Evolutionary conservation across 2,329 filamentous ascomycete species (phyloP), one percentile per base, ranked within the genome.

Genomic region (Lanzia echinophila): DNA sequence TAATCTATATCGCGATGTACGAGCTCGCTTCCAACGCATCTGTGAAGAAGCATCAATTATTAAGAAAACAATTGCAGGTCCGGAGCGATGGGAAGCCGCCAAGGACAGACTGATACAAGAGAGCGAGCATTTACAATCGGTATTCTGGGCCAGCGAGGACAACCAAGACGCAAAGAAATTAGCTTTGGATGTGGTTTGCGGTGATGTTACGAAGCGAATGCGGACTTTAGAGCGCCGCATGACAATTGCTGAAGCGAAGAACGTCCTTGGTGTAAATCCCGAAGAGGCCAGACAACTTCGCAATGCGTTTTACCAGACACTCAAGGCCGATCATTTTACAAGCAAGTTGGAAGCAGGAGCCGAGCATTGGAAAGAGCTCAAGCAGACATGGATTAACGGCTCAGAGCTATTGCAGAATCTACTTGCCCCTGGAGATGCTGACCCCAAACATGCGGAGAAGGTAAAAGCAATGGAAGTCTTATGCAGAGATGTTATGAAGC

Each of bases 171-270:
- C 76, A 41, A 87, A 84, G 65, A 77, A 77, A 36, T 74, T 89
- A 44, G 87, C 88, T 0, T 72, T 95, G 5, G 88, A 95, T 66
- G 79, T 90, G 44, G 84, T 95, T 22, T 90, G 87, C 65, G 86
- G 82, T 28, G 88, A 92, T 70, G 86, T 92, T 31, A 91, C 87
- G 1, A 94, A 94, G 70, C 77, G 86, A 19, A 84, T 91, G 75
- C 81, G 88, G 63, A 81, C 73, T 12, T 67, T 82, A 54, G 79
- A 83, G 47, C 77, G 75, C 33, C 75, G 79, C n/a, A 83, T 92
- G 78, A 84, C 82, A 1, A 79, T 92, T 43, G 78, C 82, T 1
- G 84, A 90, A 55, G 87, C 87, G 4, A 91, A 90, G 67, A 87
- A 86, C 65, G 73, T 78, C 31, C 75, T 90, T 45, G 82, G 82